Evolutionary conservation across 140 eudicot genomes (phyloP), one percentile per base, ranked within the genome.

Genomic region (Oenanthe javanica): DNA sequence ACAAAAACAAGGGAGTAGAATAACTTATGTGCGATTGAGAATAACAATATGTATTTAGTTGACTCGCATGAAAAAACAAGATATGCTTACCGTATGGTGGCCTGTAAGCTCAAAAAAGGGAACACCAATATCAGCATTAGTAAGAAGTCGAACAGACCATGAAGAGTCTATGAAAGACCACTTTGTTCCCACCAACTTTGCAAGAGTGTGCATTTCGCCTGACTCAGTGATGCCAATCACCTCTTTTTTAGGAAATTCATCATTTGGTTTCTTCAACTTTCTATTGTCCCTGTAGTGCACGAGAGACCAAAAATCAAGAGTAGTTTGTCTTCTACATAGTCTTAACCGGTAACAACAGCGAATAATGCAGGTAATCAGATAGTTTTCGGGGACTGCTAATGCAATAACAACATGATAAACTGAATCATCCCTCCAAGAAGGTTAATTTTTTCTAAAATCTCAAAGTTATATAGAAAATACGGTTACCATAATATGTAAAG

Each of bases 101-200:
- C 97, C 96, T 21, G 76, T 81, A 73, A 94, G 87, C 96, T 91
- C 93, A 72, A 81, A 84, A 80, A 90, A 76, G 78, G 79, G 76
- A 63, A 84, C 85, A 12, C 88, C 88, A 57, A 83, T 84, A 72
- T 83, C 82, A 54, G 75, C 45, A 49, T 54, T 77, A 70, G 78
- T 80, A 70, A 69, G 86, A 80, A 85, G 85, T 82, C 84, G 79
- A 59, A 90, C 82, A 79, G 97, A 85, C 90, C 98, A 89, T 57
- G 80, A 82, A 76, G 88, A 87, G 81, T 87, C 88, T 57, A 84
- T 75, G 50, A 92, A 72, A 81, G 86, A 88, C 98, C 98, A 94
- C 63, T 86, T 82, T 57, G 85, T 83, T 75, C 86, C 91, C 48
- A n/a, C 77, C 83, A 87, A 86, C 82, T 85, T 88, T 9, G 94